Conservation (phyloP, 176 grass and related monocot genomes). For the Phoenix dactylifera region DNA sequence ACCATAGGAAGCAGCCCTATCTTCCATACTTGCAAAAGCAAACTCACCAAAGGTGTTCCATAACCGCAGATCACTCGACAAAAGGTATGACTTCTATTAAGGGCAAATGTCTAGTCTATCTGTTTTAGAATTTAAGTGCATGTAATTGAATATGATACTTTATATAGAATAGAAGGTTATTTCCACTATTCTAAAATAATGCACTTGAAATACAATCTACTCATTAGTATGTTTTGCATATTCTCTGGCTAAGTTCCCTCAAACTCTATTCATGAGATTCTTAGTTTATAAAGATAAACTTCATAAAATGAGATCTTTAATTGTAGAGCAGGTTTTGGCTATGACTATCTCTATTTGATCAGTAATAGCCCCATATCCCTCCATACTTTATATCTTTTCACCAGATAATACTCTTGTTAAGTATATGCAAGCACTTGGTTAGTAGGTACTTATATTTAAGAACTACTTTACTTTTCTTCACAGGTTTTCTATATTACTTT, state of each 20-base stretch:
- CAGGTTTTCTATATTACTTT: too few relatives aligned
- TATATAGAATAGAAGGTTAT: background rate
- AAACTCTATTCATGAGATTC: background rate
- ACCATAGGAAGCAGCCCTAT: background rate
- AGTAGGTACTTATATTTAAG: too few relatives aligned
- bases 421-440: too few relatives aligned
- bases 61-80: background rate
- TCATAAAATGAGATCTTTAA: too few relatives aligned
- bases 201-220: background rate
- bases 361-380: too few relatives aligned
- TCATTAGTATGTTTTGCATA: background rate
- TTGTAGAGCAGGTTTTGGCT: too few relatives aligned
- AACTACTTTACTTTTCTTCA: too few relatives aligned
- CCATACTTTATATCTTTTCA: too few relatives aligned
- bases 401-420: too few relatives aligned
- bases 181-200: background rate
- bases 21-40: background rate
- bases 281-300: too few relatives aligned
- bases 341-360: too few relatives aligned
- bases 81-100: background rate
- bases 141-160: background rate
- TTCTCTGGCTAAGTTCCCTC: background rate
- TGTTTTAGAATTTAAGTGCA: background rate
- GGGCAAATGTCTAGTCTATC: background rate
- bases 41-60: background rate